A percentile compares a stretch with the other conserved stretches of the same genome.
phyloP scores from a whole-genome alignment of 2,329 filamentous ascomycete genomes.

The Tolypocladium tundrense region DNA sequence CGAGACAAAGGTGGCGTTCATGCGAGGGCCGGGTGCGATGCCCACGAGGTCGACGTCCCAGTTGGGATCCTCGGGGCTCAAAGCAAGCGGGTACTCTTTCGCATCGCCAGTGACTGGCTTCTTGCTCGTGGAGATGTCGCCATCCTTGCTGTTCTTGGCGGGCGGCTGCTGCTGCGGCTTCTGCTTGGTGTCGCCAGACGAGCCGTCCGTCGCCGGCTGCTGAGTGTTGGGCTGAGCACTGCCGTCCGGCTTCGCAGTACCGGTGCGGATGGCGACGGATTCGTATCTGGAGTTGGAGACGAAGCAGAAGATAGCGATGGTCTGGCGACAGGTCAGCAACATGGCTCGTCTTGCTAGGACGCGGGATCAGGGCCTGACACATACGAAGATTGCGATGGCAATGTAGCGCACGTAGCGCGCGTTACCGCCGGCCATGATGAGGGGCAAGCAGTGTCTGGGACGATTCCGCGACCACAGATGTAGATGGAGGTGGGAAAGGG shows the following conservation, averaged over 20 bases:
- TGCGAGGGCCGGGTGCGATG: constrained; percentile 57
- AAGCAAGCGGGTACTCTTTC: constrained; percentile 36
- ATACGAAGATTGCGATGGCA: constrained; percentile 74
- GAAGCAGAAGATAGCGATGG: constrained; percentile 70
- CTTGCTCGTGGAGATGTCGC: constrained; percentile 13
- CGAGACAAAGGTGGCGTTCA: constrained; percentile 97
- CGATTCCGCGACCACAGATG: neutral
- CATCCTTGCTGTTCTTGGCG: constrained; percentile 11
- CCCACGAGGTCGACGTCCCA: constrained; percentile 40
- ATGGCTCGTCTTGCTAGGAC: neutral
- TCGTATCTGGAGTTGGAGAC: constrained; percentile 52
- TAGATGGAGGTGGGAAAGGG: neutral
- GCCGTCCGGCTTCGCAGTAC: neutral
- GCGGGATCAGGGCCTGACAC: constrained; percentile 20
- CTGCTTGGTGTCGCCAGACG: neutral
- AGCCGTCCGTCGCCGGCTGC: neutral
- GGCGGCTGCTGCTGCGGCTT: constrained; percentile 6
- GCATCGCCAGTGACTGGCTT: constrained; percentile 13
- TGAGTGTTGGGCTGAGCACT: neutral
- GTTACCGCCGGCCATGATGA: constrained; percentile 53
- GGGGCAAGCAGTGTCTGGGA: neutral
- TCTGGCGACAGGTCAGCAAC: constrained; percentile 29
- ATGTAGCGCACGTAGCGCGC: constrained; percentile 69
- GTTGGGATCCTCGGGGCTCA: constrained; percentile 40
- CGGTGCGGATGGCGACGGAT: constrained; percentile 19